Evolutionary conservation across 2,329 filamentous ascomycete genomes (phyloP), one percentile per base, ranked within the genome.

Genomic region (Sclerotinia minor): DNA sequence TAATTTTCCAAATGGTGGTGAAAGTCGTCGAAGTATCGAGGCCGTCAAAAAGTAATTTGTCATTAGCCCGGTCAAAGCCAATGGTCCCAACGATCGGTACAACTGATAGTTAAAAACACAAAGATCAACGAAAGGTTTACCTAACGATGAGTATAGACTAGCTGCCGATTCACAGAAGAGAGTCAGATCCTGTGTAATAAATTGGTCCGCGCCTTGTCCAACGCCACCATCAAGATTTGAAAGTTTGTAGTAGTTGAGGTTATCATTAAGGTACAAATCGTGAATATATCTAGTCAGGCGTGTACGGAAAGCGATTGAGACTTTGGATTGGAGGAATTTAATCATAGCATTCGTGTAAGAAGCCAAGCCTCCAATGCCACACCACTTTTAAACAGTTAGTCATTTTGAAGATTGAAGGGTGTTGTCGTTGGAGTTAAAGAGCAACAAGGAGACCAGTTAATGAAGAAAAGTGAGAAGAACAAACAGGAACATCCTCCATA

Each of bases 301-400:
- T 5, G 95, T 99, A 53, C 95, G 89, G 84, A 99, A 99, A 45
- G 96, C 94, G 72, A 99, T 99, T 8, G 94, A 97, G 65, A 99
- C 93, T 81, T 99, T 99, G 63, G 92, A 94, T 79, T 99, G 94
- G 71, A 99, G 85, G 80, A 92, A 99, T 79, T 98, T 98, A 83
- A 99, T 99, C 91, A 96, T 97, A 66, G 94, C 93, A 79, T 99
- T 99, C 63, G 94, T 97, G 77, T 99, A 99, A 0, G 94, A 96
- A 11, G 94, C 94, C 71, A 98, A 89, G 2, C 91, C 92, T 53
- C 95, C 95, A 47, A 99, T 89, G 3, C 94, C 93, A 72, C 94
- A 93, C 95, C 95, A 99, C 83, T 87, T 64, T 61, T 65, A 11
- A 64, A 67, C 19, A 60, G 65, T 67, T 26, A 67, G 65, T 26